Percentiles rank a stretch among this genome's conserved stretches.
phyloP scores from a whole-genome alignment of 2,329 filamentous ascomycete species.

The Acephala macrosclerotiorum region DNA sequence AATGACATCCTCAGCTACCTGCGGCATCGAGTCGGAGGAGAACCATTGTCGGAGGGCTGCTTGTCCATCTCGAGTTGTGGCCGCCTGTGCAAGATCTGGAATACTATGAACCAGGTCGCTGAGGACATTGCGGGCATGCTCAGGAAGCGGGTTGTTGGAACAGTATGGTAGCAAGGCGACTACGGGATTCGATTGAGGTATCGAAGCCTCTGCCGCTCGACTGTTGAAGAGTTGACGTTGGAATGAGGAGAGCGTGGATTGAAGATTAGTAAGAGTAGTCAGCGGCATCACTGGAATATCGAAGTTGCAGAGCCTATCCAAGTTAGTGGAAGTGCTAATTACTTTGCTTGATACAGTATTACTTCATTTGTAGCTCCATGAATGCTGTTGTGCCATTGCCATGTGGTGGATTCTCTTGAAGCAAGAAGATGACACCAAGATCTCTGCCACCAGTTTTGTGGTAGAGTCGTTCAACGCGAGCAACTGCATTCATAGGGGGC shows the following conservation, averaged over 20 bases:
- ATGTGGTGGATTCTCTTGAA: conserved; percentile 33
- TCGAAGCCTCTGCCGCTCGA: conserved; percentile 6
- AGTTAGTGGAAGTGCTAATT: conserved; percentile 30
- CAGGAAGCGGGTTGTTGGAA: conserved; percentile 38
- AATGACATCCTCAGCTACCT: conserved; percentile 37
- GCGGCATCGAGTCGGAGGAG: conserved; percentile 27
- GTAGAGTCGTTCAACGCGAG: conserved; percentile 43
- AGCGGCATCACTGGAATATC: conserved; percentile 43
- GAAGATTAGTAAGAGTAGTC: conserved; percentile 32
- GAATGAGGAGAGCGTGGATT: conserved; percentile 36
- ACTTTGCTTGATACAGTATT: neutral
- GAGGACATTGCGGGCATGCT: conserved; percentile 44
- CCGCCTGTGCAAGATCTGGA: conserved; percentile 36
- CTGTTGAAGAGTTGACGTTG: conserved; percentile 36
- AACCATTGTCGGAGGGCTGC: conserved; percentile 36
- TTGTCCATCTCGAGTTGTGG: conserved; percentile 37
- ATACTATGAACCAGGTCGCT: conserved; percentile 42
- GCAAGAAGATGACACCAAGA: conserved; percentile 44
- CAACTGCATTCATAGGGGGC: conserved; percentile 23
- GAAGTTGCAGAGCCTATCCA: conserved; percentile 33
- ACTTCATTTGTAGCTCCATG: conserved; percentile 44
- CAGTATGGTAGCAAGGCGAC: conserved; percentile 41
- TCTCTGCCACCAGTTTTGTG: conserved; percentile 41
- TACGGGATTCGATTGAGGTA: conserved; percentile 21
- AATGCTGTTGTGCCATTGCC: conserved; percentile 36